Conservation (phyloP, 2,329 filamentous ascomycete species). For the Paecilomyces fulvus region DNA sequence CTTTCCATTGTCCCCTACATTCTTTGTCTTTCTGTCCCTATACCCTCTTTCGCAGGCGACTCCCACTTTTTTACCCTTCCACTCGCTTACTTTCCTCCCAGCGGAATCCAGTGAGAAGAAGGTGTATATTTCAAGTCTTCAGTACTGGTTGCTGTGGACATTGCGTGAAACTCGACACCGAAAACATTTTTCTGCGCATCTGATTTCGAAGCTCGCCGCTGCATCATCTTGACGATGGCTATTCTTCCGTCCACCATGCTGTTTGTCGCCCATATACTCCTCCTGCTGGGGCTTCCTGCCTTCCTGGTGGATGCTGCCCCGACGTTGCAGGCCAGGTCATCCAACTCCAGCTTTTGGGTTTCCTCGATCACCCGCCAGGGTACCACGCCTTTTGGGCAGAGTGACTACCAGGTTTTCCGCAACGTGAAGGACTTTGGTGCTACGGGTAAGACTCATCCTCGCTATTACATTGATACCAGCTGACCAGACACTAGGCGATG, state of each 20-base stretch:
- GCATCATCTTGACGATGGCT: neutral
- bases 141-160: neutral
- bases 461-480: neutral
- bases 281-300: conserved; percentile 21
- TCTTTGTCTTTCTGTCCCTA: neutral
- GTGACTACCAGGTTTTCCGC: conserved; percentile 62
- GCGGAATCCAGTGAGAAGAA: neutral
- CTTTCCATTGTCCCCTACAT: neutral
- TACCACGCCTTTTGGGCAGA: conserved; percentile 52
- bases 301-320: conserved; percentile 25
- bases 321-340: conserved; percentile 10
- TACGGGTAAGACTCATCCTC: conserved; percentile 47
- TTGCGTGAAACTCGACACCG: neutral
- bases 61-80: neutral
- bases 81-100: neutral
- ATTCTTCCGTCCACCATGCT: neutral
- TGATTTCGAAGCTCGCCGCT: neutral
- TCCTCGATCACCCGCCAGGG: conserved; percentile 62
- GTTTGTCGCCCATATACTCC: conserved; percentile 20
- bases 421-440: conserved; percentile 72
- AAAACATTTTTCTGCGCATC: neutral
- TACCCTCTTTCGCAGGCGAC: neutral
- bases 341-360: conserved; percentile 59
- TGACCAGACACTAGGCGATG: conserved; percentile 44
- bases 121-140: neutral